phyloP scores from a whole-genome alignment of 2,329 filamentous ascomycete genomes.

The Colletotrichum acutatum region DNA sequence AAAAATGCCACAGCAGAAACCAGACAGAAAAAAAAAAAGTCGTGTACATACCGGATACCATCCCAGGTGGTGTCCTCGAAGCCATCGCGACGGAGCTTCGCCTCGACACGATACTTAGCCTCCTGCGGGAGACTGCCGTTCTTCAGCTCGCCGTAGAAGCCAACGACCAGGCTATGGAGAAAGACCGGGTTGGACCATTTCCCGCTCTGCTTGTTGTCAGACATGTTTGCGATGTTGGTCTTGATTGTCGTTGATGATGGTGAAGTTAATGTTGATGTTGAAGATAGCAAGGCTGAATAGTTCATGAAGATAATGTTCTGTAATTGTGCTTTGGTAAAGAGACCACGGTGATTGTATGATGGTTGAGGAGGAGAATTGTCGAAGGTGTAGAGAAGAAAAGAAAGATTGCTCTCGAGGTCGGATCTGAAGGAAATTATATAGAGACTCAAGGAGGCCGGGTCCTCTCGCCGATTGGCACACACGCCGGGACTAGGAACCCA shows the following conservation, averaged over 20 bases:
- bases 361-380: neutral
- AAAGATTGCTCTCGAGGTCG: no score
- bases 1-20: neutral
- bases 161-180: constrained; percentile 47
- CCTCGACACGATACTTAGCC: constrained; percentile 45
- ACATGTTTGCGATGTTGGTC: constrained; percentile 14
- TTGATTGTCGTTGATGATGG: neutral
- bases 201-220: constrained; percentile 1
- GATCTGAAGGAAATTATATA: no score
- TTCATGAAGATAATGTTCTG: no score
- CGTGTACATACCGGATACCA: constrained; percentile 53
- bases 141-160: constrained; percentile 45
- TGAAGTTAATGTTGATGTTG: neutral
- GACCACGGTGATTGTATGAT: neutral
- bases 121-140: constrained; percentile 41
- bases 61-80: constrained; percentile 54
- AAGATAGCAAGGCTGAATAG: no score
- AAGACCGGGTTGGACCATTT: constrained; percentile 48
- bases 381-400: neutral
- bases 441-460: no score
- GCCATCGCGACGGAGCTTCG: constrained; percentile 46
- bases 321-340: no score
- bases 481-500: no score
- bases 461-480: no score
- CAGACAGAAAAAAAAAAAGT: constrained; percentile 2